Evolutionary conservation across 805 yeast genomes (phyloP).

Genomic region (Deakozyma indianensis): DNA sequence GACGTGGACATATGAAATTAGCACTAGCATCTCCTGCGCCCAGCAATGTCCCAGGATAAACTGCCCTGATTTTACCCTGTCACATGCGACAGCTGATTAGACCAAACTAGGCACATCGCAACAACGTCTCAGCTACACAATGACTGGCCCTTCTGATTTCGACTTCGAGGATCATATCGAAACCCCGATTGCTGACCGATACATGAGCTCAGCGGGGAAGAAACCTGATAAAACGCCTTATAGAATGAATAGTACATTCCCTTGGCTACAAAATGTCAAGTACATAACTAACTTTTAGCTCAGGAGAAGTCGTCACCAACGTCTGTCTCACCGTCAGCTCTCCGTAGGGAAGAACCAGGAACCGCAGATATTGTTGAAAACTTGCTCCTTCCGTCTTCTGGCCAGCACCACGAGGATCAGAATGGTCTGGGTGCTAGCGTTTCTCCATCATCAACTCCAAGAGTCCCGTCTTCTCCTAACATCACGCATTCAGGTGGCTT

Average conservation of each 20-base stretch:
- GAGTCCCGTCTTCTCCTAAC: neutral
- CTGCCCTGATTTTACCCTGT: too few relatives aligned
- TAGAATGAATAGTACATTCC: neutral
- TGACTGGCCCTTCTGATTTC: neutral
- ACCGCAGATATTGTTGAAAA: neutral
- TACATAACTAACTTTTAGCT: too few relatives aligned
- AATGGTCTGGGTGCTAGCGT: neutral
- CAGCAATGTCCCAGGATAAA: too few relatives aligned
- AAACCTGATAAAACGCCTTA: neutral
- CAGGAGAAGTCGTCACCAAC: neutral
- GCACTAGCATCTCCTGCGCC: too few relatives aligned
- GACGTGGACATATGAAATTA: too few relatives aligned
- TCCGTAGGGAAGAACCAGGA: neutral
- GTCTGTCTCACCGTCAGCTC: neutral
- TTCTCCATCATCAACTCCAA: neutral
- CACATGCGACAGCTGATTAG: too few relatives aligned
- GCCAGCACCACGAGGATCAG: neutral
- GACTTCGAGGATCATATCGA: neutral
- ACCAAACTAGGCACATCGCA: too few relatives aligned
- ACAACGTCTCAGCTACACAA: too few relatives aligned
- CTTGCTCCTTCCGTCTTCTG: too few relatives aligned
- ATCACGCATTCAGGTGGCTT: neutral
- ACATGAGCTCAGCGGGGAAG: neutral
- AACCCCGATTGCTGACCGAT: slow-evolving; percentile 7
- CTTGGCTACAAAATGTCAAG: too few relatives aligned